Evolutionary conservation across 176 grass and related monocot species (phyloP).

Genomic region (Carex scoparia): DNA sequence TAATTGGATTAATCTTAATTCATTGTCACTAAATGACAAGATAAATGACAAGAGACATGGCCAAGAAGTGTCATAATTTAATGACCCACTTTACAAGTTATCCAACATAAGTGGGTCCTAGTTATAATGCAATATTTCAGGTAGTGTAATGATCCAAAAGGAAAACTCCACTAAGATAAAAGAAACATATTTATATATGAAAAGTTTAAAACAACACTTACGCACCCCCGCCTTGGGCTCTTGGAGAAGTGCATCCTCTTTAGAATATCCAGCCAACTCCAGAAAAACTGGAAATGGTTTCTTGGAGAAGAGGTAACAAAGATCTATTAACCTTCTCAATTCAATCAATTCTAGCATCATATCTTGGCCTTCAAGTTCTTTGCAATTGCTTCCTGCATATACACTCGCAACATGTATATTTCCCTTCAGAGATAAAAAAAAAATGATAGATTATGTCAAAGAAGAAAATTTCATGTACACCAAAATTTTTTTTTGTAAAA

Average conservation of each 20-base stretch:
- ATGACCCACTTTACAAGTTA: background rate
- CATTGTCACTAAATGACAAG: background rate
- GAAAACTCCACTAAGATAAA: background rate
- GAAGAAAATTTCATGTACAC: background rate
- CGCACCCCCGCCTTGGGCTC: conserved; percentile 88
- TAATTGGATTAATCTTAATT: background rate
- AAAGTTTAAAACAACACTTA: conserved; percentile 42
- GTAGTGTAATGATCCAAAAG: background rate
- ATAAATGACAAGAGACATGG: background rate
- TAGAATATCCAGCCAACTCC: conserved; percentile 65
- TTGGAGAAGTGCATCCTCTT: conserved; percentile 81
- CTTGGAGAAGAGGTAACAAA: conserved; percentile 92
- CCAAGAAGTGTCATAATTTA: background rate
- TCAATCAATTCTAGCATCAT: conserved; percentile 77
- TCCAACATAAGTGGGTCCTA: background rate
- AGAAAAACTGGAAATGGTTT: conserved; percentile 74
- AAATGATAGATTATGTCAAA: background rate
- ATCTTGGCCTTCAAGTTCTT: conserved; percentile 54
- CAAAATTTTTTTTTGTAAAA: too few relatives aligned
- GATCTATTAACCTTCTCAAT: conserved; percentile 61
- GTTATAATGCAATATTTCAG: background rate
- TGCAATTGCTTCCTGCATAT: conserved; percentile 78
- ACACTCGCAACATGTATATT: conserved; percentile 65
- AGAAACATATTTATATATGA: background rate
- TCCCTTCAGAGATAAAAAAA: conserved; percentile 40